These are phyloP conservation scores for Papilionanthe hybrid DNA, from an alignment of 116 monocot species.

Conservation along the genomic window DNA sequence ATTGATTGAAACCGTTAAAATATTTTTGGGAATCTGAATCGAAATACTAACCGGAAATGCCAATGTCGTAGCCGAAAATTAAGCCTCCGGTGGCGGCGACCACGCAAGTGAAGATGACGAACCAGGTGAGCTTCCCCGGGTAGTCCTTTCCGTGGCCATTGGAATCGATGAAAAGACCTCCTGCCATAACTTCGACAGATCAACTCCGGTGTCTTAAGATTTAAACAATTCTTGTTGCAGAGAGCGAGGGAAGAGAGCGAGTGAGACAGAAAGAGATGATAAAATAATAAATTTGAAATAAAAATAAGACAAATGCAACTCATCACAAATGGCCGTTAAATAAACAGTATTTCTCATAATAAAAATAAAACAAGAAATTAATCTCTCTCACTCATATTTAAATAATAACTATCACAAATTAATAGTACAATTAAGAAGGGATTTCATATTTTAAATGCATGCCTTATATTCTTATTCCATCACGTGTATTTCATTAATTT, in stretches of 20 bases:
- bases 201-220: not conserved
- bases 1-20: not conserved
- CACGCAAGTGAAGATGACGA: slow-evolving; percentile 48
- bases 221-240: too few species aligned
- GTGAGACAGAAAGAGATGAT: too few species aligned
- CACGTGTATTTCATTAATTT: too few species aligned
- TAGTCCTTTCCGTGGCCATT: slow-evolving; percentile 14
- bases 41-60: slow-evolving; percentile 31
- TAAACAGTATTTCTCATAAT: too few species aligned
- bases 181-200: slow-evolving; percentile 13
- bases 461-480: too few species aligned
- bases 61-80: slow-evolving; percentile 59
- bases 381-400: too few species aligned
- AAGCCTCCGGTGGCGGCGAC: slow-evolving; percentile 51
- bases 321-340: slow-evolving; percentile 55
- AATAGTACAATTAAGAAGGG: too few species aligned
- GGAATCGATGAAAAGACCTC: slow-evolving; percentile 8
- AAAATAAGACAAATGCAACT: not conserved
- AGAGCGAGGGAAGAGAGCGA: too few species aligned
- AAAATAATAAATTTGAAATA: too few species aligned
- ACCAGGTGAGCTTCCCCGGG: slow-evolving; percentile 39
- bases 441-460: too few species aligned
- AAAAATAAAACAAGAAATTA: too few species aligned
- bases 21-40: not conserved
- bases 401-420: too few species aligned